Evolutionary conservation across 495 filamentous ascomycete genomes (phyloP), one percentile per base, ranked within the genome.

Genomic region (Extremus antarcticus): DNA sequence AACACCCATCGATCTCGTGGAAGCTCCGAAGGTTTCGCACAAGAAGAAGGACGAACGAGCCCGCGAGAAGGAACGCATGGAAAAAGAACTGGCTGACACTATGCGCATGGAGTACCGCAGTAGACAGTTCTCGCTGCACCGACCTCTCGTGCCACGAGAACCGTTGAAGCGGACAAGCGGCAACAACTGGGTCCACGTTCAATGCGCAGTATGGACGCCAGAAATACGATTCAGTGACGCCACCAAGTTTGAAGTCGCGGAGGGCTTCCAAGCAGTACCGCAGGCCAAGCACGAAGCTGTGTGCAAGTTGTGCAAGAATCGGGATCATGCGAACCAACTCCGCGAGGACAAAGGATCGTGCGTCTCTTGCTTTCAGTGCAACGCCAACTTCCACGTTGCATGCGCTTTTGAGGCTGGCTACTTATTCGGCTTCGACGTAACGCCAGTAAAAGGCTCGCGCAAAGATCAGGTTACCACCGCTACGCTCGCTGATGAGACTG

Each of bases 181-280:
- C 54, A 96, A 96, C 69, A 96, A 97, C 62, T 99, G 92, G 92
- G 86, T 94, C n/a, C 92, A 99, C 65, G 88, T 96, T 24, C 78
- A 82, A 41, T 99, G 92, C 62, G 89, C 92, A 3, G 73, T 96
- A 25, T 96, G 85, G 83, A 87, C 83, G 10, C 87, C 89, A 0
- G 92, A 96, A 63, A 82, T 95, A 60, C 94, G 88, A 64, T 97
- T 94, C 66, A 86, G 83, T 22, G 85, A 86, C 64, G 84, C 90
- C 20, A 81, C 84, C 56, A 80, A 83, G 4, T 72, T 99, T 19
- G 84, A 87, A 54, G 81, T 86, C 19, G 85, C 85, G 2, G 92
- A 99, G 73, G 90, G 92, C 40, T 87, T 99, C 58, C 85, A 80
- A 15, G 78, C 81, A 24, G 86, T 96, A 60, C 77, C 85, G 7